Percentiles rank a stretch among this genome's conserved stretches.
Conservation (phyloP, 1,139 yeast species). For the Lodderomyces elongisporus region DNA sequence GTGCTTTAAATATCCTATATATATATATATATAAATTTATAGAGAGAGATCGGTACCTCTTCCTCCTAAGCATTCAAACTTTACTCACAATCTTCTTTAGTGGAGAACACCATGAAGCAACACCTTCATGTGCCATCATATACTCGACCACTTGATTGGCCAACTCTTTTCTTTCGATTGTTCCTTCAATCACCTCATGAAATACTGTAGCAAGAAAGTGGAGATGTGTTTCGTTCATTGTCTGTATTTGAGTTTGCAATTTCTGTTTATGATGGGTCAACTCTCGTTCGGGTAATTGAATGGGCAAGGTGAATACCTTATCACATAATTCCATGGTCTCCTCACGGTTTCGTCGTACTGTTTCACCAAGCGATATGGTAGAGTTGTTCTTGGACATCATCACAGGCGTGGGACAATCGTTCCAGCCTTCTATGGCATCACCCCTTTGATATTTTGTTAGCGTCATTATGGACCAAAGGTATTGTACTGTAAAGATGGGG, state of each 20-base stretch:
- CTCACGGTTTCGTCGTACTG: conserved; percentile 4
- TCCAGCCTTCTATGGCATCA: conserved; percentile 43
- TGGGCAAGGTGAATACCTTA: conserved; percentile 14
- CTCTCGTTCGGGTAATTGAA: conserved; percentile 30
- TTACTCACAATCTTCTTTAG: conserved; percentile 39
- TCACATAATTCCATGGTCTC: conserved; percentile 11
- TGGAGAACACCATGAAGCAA: conserved; percentile 54
- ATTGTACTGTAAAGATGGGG: no score
- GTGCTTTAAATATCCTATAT: no score
- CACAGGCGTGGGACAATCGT: conserved; percentile 33
- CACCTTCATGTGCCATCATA: conserved; percentile 49
- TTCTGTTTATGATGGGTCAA: conserved; percentile 32
- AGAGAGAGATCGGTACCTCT: background rate
- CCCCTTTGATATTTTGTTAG: conserved; percentile 38
- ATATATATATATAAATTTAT: no score
- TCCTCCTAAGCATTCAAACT: conserved; percentile 2
- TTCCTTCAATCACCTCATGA: conserved; percentile 7
- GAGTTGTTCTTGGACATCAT: conserved; percentile 4
- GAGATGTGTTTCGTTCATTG: conserved; percentile 14
- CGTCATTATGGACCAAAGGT: conserved; percentile 23
- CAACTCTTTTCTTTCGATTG: conserved; percentile 6
- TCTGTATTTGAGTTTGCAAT: conserved; percentile 17
- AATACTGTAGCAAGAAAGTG: conserved; percentile 16
- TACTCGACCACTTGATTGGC: conserved; percentile 28
- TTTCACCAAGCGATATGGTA: conserved; percentile 2